These are phyloP conservation scores for Pseudocercospora cruenta DNA, from an alignment of 2,329 filamentous ascomycete species.

Conservation along the genomic window DNA sequence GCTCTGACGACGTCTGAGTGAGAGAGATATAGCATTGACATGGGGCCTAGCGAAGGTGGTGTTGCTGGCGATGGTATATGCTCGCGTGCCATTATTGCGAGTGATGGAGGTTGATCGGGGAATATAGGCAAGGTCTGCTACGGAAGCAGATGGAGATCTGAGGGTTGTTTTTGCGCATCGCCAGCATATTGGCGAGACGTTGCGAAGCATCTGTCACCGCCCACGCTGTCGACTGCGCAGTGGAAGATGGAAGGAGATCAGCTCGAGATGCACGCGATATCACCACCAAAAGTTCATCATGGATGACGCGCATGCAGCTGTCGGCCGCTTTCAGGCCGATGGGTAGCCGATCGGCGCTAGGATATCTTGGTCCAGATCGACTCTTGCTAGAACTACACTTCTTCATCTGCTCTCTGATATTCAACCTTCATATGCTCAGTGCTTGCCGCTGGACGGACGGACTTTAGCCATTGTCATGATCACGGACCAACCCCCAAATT, in stretches of 20 bases:
- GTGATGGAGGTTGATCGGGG: neutral
- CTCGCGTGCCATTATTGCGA: conserved; percentile 15
- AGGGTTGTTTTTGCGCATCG: conserved; percentile 37
- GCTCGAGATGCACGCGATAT: neutral
- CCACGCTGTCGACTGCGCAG: conserved; percentile 5
- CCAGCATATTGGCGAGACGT: conserved; percentile 35
- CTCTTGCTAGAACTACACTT: neutral
- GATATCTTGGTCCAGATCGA: neutral
- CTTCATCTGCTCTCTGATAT: neutral
- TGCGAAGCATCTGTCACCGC: conserved; percentile 29
- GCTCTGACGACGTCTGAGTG: conserved; percentile 30
- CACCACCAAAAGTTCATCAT: neutral
- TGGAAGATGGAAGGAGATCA: neutral
- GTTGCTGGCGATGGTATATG: conserved; percentile 9
- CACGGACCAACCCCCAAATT: too few species aligned
- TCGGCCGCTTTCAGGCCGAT: neutral
- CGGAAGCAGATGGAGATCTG: conserved; percentile 28
- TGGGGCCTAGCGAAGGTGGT: neutral
- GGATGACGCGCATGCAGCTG: conserved; percentile 1
- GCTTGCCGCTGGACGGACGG: too few species aligned
- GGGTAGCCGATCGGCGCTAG: neutral
- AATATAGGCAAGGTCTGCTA: conserved; percentile 24
- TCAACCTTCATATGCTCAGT: neutral
- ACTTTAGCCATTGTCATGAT: too few species aligned
- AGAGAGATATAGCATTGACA: neutral